Conservation (phyloP, 345 rosid species). For the Bretschneidera sinensis region DNA sequence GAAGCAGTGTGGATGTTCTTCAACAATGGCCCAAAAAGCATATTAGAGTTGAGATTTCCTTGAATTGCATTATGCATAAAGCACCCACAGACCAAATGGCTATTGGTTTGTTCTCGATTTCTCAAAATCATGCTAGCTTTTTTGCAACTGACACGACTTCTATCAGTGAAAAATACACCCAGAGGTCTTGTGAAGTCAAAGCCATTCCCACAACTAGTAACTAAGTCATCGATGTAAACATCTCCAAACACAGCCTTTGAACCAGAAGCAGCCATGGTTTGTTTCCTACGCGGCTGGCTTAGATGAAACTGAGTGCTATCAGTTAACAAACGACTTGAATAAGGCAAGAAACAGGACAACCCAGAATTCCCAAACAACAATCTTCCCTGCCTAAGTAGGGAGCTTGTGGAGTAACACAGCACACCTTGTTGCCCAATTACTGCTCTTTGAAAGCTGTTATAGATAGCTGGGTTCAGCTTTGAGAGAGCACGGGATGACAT, state of each 20-base stretch:
- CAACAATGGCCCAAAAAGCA: slow-evolving; percentile 26
- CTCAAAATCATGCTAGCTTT: slow-evolving; percentile 48
- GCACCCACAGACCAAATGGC: slow-evolving; percentile 39
- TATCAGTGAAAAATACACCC: slow-evolving; percentile 47
- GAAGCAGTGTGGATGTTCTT: slow-evolving; percentile 41
- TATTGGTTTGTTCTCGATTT: slow-evolving; percentile 28
- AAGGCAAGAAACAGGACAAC: slow-evolving; percentile 13
- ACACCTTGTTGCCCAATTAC: slow-evolving; percentile 14
- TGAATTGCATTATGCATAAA: slow-evolving; percentile 28
- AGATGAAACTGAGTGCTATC: slow-evolving; percentile 17
- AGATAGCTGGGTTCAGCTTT: slow-evolving; percentile 38
- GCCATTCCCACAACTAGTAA: slow-evolving; percentile 46
- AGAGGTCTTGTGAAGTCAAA: slow-evolving; percentile 49
- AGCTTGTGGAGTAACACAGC: slow-evolving; percentile 17
- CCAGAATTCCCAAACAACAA: slow-evolving; percentile 13
- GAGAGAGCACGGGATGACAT: slow-evolving; percentile 57
- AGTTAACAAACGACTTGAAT: slow-evolving; percentile 19
- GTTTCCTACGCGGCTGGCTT: slow-evolving; percentile 22
- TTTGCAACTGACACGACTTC: slow-evolving; percentile 31
- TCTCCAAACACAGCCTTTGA: slow-evolving; percentile 67
- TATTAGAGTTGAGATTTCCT: slow-evolving; percentile 18
- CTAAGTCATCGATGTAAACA: slow-evolving; percentile 54
- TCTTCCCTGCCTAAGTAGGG: slow-evolving; percentile 18
- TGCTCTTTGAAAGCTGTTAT: slow-evolving; percentile 35
- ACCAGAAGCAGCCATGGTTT: slow-evolving; percentile 63